Evolutionary conservation across 306 rosid species (phyloP), one percentile per base, ranked within the genome.

Genomic region (Vigna unguiculata): DNA sequence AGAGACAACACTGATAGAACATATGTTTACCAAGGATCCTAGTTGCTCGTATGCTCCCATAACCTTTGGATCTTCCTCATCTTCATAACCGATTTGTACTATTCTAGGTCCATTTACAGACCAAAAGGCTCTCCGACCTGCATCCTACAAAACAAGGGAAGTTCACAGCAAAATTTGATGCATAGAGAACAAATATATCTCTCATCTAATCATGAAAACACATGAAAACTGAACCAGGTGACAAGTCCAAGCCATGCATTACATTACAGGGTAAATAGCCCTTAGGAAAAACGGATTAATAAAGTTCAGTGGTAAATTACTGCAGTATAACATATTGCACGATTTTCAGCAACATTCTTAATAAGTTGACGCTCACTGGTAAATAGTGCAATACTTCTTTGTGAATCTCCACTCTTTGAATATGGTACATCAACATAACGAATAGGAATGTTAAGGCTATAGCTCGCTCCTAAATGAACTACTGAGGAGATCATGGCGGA

Each of bases 41-140:
- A 94, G 84, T 84, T 88, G 93, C 85, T 94, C 98, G 36, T 75
- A 94, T 20, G 98, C 96, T 82, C 76, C 97, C 97, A 92, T 86
- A 19, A 83, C 98, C 88, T 88, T 94, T 1, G 95, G 91, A 87
- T 92, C 88, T 89, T 92, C 80, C 86, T 92, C 97, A 0, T 90
- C 95, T 87, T 92, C 98, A 51, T 91, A 92, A 25, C 98, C 98
- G 14, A 90, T 66, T 88, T 94, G 95, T 64, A 92, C 80, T 81
- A 94, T 92, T 77, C 90, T 92, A 20, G 97, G 96, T 88, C 98
- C 98, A 61, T 94, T 90, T 78, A 94, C 84, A 61, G 95, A 91
- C 97, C 98, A 94, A 63, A 94, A 89, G 64, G 97, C 97, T 81
- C 93, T 89, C 67, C 91, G 90, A 61, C 98, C 98, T 30, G 95